phyloP scores from a whole-genome alignment of 192 early-diverging fungal species.

The Spinellus fusiger region DNA sequence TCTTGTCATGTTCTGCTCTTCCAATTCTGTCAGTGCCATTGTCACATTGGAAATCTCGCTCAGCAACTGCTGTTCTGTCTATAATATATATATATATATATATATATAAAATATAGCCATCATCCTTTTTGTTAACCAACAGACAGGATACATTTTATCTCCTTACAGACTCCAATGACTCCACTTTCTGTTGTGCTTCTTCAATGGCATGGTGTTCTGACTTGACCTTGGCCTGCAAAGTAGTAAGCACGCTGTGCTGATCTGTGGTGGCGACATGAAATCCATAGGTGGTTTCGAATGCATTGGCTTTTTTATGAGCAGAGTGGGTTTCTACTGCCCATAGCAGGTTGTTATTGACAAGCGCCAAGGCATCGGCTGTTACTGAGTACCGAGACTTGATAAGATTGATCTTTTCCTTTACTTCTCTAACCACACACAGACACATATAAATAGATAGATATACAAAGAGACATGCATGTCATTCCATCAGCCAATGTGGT shows the following conservation, averaged over 20 bases:
- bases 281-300: conserved; percentile 10
- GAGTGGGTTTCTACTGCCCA: background rate
- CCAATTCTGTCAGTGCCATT: conserved; percentile 9
- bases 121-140: background rate
- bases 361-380: background rate
- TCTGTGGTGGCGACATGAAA: conserved; percentile 7
- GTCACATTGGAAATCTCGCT: conserved; percentile 14
- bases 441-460: too few relatives aligned
- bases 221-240: conserved; percentile 19
- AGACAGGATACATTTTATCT: background rate
- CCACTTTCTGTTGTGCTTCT: conserved; percentile 1
- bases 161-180: conserved; percentile 8
- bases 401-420: background rate
- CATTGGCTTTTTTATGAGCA: background rate
- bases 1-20: conserved; percentile 11
- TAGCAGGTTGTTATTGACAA: background rate
- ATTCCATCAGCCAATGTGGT: background rate
- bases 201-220: background rate
- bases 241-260: background rate
- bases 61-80: conserved; percentile 16
- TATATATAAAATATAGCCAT: background rate
- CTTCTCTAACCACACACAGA: background rate
- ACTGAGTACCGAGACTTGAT: background rate
- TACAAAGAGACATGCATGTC: too few relatives aligned
- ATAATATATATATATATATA: background rate